These are phyloP conservation scores for Naegleria lovaniensis DNA, from an alignment of 208 protist genomes.

Conservation along the genomic window DNA sequence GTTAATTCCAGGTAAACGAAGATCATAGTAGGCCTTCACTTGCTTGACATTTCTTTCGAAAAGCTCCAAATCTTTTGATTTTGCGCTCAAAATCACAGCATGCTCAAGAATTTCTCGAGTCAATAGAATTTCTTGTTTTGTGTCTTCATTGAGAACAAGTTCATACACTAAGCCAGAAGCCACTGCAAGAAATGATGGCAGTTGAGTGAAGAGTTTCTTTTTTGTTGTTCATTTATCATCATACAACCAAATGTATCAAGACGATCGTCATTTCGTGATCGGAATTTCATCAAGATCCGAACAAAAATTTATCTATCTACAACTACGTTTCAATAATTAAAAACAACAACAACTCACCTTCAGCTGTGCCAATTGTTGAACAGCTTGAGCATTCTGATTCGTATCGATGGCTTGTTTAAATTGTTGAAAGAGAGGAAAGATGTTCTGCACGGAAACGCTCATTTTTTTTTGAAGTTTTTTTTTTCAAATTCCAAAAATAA, in stretches of 20 bases:
- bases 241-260: background rate
- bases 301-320: too few species aligned
- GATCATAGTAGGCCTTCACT: conserved; percentile 19
- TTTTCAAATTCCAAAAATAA: too few species aligned
- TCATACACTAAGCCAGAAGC: background rate
- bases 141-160: background rate
- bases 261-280: too few species aligned
- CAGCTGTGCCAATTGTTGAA: background rate
- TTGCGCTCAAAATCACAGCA: conserved; percentile 64
- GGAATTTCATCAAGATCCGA: background rate
- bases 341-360: conserved; percentile 9
- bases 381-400: background rate
- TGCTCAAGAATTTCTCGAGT: conserved; percentile 70
- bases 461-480: too few species aligned
- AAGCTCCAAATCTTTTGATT: conserved; percentile 56
- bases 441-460: background rate
- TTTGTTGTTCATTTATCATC: background rate
- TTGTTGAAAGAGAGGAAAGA: background rate
- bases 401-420: conserved; percentile 14
- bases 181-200: background rate
- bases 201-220: conserved; percentile 13
- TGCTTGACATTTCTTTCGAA: conserved; percentile 30
- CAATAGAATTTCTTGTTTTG: conserved; percentile 7
- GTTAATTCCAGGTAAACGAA: background rate
- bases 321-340: too few species aligned